These are phyloP conservation scores for Linnemannia hyalina DNA, from an alignment of 192 early-diverging fungal genomes.

Conservation along the genomic window DNA sequence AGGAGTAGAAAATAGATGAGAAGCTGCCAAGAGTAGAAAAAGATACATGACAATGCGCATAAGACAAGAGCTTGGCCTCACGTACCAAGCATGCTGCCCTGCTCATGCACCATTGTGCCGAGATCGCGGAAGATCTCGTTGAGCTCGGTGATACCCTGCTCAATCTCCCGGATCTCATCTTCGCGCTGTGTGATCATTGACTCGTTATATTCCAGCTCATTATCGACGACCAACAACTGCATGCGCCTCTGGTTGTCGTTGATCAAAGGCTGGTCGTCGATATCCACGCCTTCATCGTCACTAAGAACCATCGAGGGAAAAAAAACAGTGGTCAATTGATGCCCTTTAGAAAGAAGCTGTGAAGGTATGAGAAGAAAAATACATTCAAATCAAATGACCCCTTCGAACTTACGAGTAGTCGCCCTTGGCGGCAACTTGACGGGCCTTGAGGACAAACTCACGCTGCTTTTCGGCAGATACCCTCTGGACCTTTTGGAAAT, in stretches of 20 bases:
- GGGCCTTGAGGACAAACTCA: conserved; percentile 86
- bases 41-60: not conserved
- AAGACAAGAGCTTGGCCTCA: not conserved
- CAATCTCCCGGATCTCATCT: conserved; percentile 91
- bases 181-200: conserved; percentile 94
- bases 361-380: conserved; percentile 1
- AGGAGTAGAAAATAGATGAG: not conserved
- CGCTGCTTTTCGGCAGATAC: conserved; percentile 87
- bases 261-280: conserved; percentile 72
- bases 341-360: not conserved
- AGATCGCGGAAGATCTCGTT: conserved; percentile 98
- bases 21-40: not conserved
- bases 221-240: conserved; percentile 84
- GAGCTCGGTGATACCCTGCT: conserved; percentile 92
- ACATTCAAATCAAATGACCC: not conserved
- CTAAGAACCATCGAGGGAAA: conserved; percentile 4
- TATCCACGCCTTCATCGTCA: conserved; percentile 58
- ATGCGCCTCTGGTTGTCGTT: conserved; percentile 66
- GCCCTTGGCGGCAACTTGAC: conserved; percentile 60
- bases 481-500: conserved; percentile 91
- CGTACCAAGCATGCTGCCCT: conserved; percentile 90
- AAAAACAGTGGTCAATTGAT: not conserved
- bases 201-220: conserved; percentile 96
- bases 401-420: conserved; percentile 48
- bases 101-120: conserved; percentile 95